Evolutionary conservation across 345 rosid genomes (phyloP), one percentile per base, ranked within the genome.

Genomic region (Brassica juncea): DNA sequence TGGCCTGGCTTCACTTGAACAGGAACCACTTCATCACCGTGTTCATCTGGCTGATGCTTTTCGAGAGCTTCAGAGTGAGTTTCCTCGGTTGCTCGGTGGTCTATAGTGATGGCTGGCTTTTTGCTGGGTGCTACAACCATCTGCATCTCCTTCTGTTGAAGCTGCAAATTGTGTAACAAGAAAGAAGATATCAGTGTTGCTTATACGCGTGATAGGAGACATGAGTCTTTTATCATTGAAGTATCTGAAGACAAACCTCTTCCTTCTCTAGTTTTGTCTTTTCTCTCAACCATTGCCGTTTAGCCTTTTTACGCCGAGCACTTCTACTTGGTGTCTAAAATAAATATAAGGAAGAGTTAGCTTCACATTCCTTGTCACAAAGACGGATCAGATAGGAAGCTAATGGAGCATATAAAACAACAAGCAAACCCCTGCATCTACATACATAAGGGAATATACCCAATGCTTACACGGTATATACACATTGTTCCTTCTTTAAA

Each of bases 291-390:
- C 91, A 88, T 72, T 21, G 87, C 84, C 97, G 87, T 85, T 87
- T 93, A 25, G 91, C 89, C 82, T 90, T 89, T 82, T 96, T 96
- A 64, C 99, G 97, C 0, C 97, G 89, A 81, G 98, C 92, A 83
- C 91, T 96, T 83, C 99, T 84, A 81, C 99, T 92, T 21, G 94
- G 97, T 3, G 76, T 65, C 99, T 91, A 72, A 79, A 8, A 78
- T 21, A 83, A 31, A 78, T 64, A 52, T 23, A 64, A 66, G 16
- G 67, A 80, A 66, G 71, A 80, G 78, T 72, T 76, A 77, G 72
- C 28, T 54, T 68, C 60, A 72, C 34, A 61, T 28, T 67, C 59
- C 52, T 64, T 16, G 28, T 58, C 61, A 70, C 67, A 82, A 71
- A 66, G 21, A 69, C 34, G 66, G 37, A 57, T 15, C 8, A 30